Evolutionary conservation across 2,329 filamentous ascomycete species (phyloP).

Genomic region (Botrytis fragariae): DNA sequence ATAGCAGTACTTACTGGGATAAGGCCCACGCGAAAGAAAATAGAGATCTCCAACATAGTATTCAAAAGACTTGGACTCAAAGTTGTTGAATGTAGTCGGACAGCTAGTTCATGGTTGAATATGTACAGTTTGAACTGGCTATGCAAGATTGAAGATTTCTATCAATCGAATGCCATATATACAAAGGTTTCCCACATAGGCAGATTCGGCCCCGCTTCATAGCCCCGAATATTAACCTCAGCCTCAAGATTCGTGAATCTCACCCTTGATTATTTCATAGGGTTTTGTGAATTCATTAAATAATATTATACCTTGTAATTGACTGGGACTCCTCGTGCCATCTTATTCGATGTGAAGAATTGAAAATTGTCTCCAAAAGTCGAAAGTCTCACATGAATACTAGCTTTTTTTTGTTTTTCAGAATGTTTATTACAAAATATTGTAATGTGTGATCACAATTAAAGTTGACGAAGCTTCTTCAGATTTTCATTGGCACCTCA

Average conservation of each 20-base stretch:
- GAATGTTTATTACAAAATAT: too few species aligned
- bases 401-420: too few species aligned
- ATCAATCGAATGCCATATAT: background rate
- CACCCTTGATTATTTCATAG: background rate
- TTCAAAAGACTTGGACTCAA: background rate
- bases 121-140: background rate
- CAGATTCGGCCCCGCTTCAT: background rate
- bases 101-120: background rate
- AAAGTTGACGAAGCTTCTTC: too few species aligned
- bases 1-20: background rate
- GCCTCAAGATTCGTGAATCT: background rate
- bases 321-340: background rate
- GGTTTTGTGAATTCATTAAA: background rate
- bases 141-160: background rate
- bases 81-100: background rate
- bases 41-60: background rate
- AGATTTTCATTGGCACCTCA: too few species aligned
- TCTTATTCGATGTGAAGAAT: background rate
- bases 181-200: background rate
- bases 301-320: background rate
- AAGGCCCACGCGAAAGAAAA: background rate
- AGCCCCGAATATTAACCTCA: background rate
- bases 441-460: too few species aligned
- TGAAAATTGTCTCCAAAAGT: too few species aligned
- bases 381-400: too few species aligned